Conservation (phyloP, 306 rosid genomes). For the apple (Malus domestica) region DNA sequence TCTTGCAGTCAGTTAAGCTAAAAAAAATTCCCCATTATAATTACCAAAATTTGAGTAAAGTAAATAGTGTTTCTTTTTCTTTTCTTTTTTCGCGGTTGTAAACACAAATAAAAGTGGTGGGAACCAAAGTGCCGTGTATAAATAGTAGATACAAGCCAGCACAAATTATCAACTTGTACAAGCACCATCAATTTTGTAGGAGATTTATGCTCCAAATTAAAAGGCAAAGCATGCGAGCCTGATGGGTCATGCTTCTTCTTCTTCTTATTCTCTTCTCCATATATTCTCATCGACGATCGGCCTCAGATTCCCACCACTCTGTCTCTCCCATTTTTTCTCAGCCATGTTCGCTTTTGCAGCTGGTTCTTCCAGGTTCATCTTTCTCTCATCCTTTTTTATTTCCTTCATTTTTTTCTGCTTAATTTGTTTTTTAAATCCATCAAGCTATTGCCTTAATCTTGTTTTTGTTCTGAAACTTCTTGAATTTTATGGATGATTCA, state of each 20-base stretch:
- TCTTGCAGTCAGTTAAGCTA: not conserved
- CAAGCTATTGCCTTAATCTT: not conserved
- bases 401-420: not conserved
- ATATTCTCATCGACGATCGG: not conserved
- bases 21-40: not conserved
- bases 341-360: not conserved
- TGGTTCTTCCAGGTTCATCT: conserved; percentile 1
- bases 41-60: not conserved
- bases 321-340: not conserved
- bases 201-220: not conserved
- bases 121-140: not conserved
- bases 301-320: not conserved
- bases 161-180: not conserved
- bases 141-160: not conserved
- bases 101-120: not conserved
- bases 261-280: not conserved
- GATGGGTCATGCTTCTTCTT: not conserved
- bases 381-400: not conserved
- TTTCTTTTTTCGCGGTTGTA: not conserved
- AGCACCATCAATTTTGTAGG: not conserved
- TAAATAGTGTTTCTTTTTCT: not conserved
- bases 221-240: not conserved
- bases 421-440: not conserved
- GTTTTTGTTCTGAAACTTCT: not conserved
- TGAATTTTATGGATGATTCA: not conserved